Conservation (phyloP, 306 rosid genomes). For the Hippophae gyantsensis region DNA sequence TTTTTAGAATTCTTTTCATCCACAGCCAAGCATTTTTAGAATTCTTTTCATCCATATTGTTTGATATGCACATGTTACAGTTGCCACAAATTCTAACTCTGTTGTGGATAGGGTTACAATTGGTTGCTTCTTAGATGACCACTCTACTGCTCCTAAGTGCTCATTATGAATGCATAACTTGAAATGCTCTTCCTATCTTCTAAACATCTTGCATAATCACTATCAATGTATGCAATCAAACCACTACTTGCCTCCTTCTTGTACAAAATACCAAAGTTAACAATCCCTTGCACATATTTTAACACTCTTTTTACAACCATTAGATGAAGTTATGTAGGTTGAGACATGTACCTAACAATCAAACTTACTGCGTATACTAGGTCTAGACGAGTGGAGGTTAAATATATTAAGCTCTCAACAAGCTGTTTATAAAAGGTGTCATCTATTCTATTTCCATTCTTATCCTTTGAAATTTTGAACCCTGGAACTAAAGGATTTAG, state of each 20-base stretch:
- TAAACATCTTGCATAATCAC: not conserved
- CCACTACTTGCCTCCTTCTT: not conserved
- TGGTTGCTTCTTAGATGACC: no score
- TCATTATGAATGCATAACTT: not conserved
- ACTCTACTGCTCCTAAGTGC: not conserved
- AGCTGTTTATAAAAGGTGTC: not conserved
- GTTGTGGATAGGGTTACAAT: no score
- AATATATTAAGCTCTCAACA: not conserved
- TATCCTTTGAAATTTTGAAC: not conserved
- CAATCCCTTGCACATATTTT: not conserved
- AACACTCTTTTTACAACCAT: not conserved
- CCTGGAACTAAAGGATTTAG: not conserved
- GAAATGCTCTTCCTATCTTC: not conserved
- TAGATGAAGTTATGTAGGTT: not conserved
- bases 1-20: no score
- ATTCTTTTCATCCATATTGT: no score
- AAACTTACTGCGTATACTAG: not conserved
- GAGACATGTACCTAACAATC: not conserved
- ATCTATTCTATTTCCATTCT: not conserved
- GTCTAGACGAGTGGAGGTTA: not conserved
- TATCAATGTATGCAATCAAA: not conserved
- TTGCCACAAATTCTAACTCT: no score
- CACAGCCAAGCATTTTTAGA: no score
- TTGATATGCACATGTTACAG: no score
- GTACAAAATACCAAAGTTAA: no score